These are phyloP conservation scores for Cryptococcus maquisensis DNA, from an alignment of 1,284 basidiomycete species.

Conservation along the genomic window DNA sequence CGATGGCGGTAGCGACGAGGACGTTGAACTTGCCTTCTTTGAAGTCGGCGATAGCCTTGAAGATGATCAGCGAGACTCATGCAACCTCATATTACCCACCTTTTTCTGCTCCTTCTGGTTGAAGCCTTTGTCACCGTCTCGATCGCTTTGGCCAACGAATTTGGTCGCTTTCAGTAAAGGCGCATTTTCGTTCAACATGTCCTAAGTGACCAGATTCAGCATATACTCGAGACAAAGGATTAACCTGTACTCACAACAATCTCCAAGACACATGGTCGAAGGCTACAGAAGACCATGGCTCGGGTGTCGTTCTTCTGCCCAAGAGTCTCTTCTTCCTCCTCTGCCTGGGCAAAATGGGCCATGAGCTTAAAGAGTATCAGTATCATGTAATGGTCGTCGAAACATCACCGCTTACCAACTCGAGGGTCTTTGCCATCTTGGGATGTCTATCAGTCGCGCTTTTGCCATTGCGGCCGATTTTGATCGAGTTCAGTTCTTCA, in stretches of 20 bases:
- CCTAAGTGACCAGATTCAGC: slow-evolving; percentile 31
- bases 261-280: slow-evolving; percentile 83
- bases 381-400: neutral
- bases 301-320: slow-evolving; percentile 56
- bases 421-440: slow-evolving; percentile 82
- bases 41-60: slow-evolving; percentile 66
- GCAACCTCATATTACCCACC: slow-evolving; percentile 51
- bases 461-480: slow-evolving; percentile 45
- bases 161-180: slow-evolving; percentile 71
- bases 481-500: slow-evolving; percentile 37
- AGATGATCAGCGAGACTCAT: neutral
- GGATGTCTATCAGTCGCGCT: slow-evolving; percentile 60
- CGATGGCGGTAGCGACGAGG: slow-evolving; percentile 92
- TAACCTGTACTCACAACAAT: slow-evolving; percentile 58
- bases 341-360: slow-evolving; percentile 68
- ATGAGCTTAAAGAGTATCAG: slow-evolving; percentile 51
- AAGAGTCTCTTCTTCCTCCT: slow-evolving; percentile 54
- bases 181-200: slow-evolving; percentile 64
- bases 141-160: slow-evolving; percentile 87
- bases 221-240: neutral
- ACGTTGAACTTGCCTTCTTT: slow-evolving; percentile 85
- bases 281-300: slow-evolving; percentile 95
- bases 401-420: slow-evolving; percentile 50
- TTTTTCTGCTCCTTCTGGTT: slow-evolving; percentile 87
- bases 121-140: slow-evolving; percentile 81